These are phyloP conservation scores for Lupinus albus DNA, from an alignment of 306 rosid genomes.

Conservation along the genomic window DNA sequence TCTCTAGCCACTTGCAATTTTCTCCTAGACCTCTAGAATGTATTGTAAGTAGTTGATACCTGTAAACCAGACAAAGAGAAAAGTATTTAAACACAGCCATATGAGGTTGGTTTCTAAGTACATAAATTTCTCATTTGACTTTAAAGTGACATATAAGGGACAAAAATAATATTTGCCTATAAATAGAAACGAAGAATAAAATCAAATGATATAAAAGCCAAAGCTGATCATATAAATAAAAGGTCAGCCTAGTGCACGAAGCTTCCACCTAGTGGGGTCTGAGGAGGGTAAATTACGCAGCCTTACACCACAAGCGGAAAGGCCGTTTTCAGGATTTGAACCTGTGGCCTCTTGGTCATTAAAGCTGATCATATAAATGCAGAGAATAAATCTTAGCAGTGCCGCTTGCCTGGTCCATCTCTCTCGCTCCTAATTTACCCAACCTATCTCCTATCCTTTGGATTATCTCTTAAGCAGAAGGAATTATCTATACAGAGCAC, in stretches of 20 bases:
- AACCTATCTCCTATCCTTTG: neutral
- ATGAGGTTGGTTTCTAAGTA: neutral
- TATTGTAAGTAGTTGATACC: conserved; percentile 53
- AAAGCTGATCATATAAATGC: neutral
- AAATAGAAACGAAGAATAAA: neutral
- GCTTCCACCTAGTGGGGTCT: too few species aligned
- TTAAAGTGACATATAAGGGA: neutral
- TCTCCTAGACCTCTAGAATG: conserved; percentile 58
- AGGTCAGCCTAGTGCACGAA: too few species aligned
- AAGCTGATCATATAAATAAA: too few species aligned
- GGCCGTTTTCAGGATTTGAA: too few species aligned
- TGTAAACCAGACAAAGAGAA: conserved; percentile 38
- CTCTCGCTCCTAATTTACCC: neutral
- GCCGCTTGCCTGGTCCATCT: neutral
- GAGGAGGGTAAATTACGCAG: too few species aligned
- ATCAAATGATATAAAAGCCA: conserved; percentile 1
- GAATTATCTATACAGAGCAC: neutral
- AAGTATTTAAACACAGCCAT: neutral
- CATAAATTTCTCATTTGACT: neutral
- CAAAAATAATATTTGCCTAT: neutral
- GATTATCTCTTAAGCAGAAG: neutral
- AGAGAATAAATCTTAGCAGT: neutral
- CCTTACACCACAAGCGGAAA: too few species aligned
- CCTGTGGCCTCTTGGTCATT: too few species aligned
- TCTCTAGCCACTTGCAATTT: conserved; percentile 88